Conservation (phyloP, 2,329 filamentous ascomycete genomes). For the Knoxdaviesia capensis region DNA sequence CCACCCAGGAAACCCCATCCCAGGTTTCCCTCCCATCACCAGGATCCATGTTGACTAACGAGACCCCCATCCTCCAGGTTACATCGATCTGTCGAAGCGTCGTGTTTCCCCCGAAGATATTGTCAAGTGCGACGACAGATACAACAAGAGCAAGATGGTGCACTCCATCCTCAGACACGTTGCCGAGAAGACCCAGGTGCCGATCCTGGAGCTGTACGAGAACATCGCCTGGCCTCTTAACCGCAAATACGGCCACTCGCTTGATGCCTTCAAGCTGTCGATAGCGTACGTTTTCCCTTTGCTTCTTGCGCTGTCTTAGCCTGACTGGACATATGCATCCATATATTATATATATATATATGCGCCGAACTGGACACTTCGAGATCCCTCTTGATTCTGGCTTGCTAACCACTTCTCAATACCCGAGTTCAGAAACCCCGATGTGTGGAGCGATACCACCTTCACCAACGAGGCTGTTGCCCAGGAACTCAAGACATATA, state of each 20-base stretch:
- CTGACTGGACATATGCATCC: background rate
- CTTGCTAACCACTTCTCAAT: background rate
- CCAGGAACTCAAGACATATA: slow-evolving; percentile 85
- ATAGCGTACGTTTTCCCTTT: slow-evolving; percentile 51
- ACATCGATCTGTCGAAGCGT: slow-evolving; percentile 97
- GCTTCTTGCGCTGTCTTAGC: background rate
- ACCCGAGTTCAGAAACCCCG: slow-evolving; percentile 47
- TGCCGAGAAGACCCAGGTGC: slow-evolving; percentile 83
- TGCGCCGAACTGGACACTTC: too few species aligned
- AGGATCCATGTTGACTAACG: background rate
- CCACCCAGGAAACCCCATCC: too few species aligned
- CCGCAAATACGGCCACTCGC: slow-evolving; percentile 89
- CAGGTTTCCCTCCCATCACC: background rate
- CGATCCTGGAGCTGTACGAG: slow-evolving; percentile 91
- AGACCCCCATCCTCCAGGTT: slow-evolving; percentile 24
- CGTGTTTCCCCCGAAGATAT: slow-evolving; percentile 96
- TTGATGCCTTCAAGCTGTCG: slow-evolving; percentile 96
- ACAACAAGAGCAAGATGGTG: slow-evolving; percentile 99
- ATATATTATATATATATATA: slow-evolving; percentile 4
- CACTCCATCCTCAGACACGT: slow-evolving; percentile 98
- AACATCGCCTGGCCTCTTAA: slow-evolving; percentile 92
- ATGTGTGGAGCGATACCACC: slow-evolving; percentile 82
- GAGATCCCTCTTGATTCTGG: too few species aligned
- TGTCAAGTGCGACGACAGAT: slow-evolving; percentile 94
- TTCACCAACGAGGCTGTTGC: slow-evolving; percentile 75